Conservation (phyloP, 2,329 filamentous ascomycete genomes). For the Fusarium haematococcum region DNA sequence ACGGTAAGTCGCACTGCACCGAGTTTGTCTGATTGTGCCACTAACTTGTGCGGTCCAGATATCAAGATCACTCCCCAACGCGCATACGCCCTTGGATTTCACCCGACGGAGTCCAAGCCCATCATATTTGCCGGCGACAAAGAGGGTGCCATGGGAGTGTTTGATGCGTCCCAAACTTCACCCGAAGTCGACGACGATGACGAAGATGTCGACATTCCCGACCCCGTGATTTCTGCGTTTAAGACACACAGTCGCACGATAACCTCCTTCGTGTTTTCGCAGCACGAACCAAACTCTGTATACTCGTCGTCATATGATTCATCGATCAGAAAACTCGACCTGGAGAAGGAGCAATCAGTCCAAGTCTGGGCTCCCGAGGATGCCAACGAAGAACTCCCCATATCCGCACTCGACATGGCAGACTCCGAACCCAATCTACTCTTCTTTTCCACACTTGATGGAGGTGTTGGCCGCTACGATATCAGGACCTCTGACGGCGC, state of each 20-base stretch:
- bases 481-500: constrained; percentile 69
- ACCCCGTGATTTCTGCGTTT: constrained; percentile 87
- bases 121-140: constrained; percentile 96
- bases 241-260: constrained; percentile 93
- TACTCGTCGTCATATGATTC: constrained; percentile 94
- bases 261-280: constrained; percentile 82
- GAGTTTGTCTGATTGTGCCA: background rate
- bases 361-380: constrained; percentile 84
- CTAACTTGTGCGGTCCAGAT: constrained; percentile 59
- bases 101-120: constrained; percentile 87
- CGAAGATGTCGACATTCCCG: constrained; percentile 73
- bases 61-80: constrained; percentile 93
- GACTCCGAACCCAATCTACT: constrained; percentile 77
- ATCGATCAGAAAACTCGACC: constrained; percentile 86
- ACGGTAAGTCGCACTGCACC: constrained; percentile 62
- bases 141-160: constrained; percentile 88
- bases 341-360: constrained; percentile 81
- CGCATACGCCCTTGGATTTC: constrained; percentile 88
- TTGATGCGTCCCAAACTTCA: constrained; percentile 83
- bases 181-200: constrained; percentile 73
- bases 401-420: constrained; percentile 87
- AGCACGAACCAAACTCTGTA: constrained; percentile 77
- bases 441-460: constrained; percentile 89
- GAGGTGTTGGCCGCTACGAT: constrained; percentile 85
- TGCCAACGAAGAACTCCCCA: constrained; percentile 76